Evolutionary conservation across 2,329 filamentous ascomycete genomes (phyloP).

Genomic region (Xylariaceae sp.): DNA sequence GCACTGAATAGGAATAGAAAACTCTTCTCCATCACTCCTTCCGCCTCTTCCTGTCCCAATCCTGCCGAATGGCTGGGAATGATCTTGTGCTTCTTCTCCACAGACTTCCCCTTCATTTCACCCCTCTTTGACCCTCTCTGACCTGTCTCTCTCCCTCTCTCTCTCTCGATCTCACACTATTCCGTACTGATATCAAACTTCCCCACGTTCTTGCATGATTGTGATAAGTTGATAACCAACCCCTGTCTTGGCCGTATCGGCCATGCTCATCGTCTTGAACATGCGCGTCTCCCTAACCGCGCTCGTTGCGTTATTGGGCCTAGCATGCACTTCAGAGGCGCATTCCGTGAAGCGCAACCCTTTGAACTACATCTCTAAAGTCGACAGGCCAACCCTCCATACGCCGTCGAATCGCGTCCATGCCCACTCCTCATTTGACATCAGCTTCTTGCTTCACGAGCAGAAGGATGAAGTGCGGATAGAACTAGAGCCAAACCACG

Average conservation of each 20-base stretch:
- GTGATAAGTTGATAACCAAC: slow-evolving; percentile 15
- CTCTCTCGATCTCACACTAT: background rate
- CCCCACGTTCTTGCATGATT: slow-evolving; percentile 24
- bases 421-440: slow-evolving; percentile 75
- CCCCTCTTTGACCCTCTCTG: background rate
- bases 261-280: slow-evolving; percentile 14
- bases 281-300: slow-evolving; percentile 31
- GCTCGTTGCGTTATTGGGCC: slow-evolving; percentile 28
- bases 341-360: slow-evolving; percentile 72
- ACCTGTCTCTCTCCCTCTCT: background rate
- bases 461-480: slow-evolving; percentile 68
- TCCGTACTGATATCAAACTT: background rate
- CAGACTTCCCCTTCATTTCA: background rate
- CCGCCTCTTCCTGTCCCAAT: background rate
- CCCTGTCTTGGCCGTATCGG: slow-evolving; percentile 24
- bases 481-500: slow-evolving; percentile 81
- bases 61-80: slow-evolving; percentile 5
- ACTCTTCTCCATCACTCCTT: background rate
- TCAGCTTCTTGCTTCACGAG: slow-evolving; percentile 70
- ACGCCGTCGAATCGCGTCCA: slow-evolving; percentile 75
- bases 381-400: slow-evolving; percentile 72
- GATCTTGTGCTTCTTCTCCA: background rate
- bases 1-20: background rate
- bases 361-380: slow-evolving; percentile 63
- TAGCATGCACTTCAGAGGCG: slow-evolving; percentile 41